Base-by-base conservation (phyloP, 441 rosid species). In the Euphorbia celastroides region DNA sequence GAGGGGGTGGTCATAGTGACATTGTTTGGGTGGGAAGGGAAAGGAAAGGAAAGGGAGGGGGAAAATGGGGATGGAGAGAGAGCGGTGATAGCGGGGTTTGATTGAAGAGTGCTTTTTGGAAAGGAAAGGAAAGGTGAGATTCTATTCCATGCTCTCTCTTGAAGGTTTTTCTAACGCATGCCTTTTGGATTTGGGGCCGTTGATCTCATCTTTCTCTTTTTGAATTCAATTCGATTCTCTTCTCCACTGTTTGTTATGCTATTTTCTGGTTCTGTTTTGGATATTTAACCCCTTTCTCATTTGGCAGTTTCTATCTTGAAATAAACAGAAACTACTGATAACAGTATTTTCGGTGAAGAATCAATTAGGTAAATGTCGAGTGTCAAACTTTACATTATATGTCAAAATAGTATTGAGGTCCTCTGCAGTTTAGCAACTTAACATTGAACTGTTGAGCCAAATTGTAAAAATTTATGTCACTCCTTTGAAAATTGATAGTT, bases 91-190 rank as follows among this genome's bases (percentile, higher is more conserved):
- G 80, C 78, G 83, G 84, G 38, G 30, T 14, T 60, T 16, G 9
- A 60, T 3, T 67, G 38, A 48, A 76, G 68, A 36, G 22, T 17
- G 6, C 20, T 3, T n/a, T 19, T 5, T 19, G 2, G 22, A 17
- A 2, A 84, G 81, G 81, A 78, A 75, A 75, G n/a, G 52, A 17
- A 16, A 5, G 17, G 56, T n/a, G 54, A 42, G 81, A 86, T 86
- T 82, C 92, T 80, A 86, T 86, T 82, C 92, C 82, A 85, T 80
- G 63, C 89, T 75, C 75, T 69, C 72, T 74, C 71, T 42, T 28
- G 78, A 88, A 88, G 92, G 57, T 13, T 42, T 48, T 41, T 41
- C 41, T 36, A 13, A 14, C 4, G 25, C 36, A 6, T 36, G 38
- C 14, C 10, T 12, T 17, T 30, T 6, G 13, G 44, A 0, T 41